A percentile compares a stretch with the other conserved stretches of the same genome.
Conservation (phyloP, 1,284 basidiomycete species). For the Cryptococcus hybrid region DNA sequence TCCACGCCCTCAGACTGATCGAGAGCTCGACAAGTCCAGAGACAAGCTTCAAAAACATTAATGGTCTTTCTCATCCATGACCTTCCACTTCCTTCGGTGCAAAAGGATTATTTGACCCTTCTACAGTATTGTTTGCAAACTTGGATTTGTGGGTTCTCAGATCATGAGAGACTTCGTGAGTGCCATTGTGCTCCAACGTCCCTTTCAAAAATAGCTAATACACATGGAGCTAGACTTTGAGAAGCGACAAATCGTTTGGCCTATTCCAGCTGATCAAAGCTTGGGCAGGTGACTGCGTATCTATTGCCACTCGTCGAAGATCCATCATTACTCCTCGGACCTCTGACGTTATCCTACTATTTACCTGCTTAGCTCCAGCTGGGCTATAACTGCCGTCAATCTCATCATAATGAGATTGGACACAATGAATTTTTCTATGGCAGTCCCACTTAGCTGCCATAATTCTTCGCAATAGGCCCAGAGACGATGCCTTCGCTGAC, state of each 20-base stretch:
- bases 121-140: slow-evolving; percentile 26
- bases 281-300: slow-evolving; percentile 44
- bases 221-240: slow-evolving; percentile 26
- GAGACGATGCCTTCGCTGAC: not conserved
- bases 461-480: not conserved
- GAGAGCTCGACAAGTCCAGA: too few relatives aligned
- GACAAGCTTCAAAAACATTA: too few relatives aligned
- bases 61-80: too few relatives aligned
- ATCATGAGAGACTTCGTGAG: slow-evolving; percentile 40
- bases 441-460: not conserved
- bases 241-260: slow-evolving; percentile 37
- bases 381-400: too few relatives aligned
- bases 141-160: slow-evolving; percentile 37
- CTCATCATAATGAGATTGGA: too few relatives aligned
- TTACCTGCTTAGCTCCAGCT: too few relatives aligned
- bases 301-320: slow-evolving; percentile 28
- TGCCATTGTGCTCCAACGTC: not conserved
- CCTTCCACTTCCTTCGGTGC: not conserved
- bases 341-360: too few relatives aligned
- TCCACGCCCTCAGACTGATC: too few relatives aligned
- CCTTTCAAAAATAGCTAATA: not conserved
- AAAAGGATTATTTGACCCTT: not conserved
- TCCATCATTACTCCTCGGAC: too few relatives aligned
- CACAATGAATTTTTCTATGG: not conserved
- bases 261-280: slow-evolving; percentile 46